Conservation (phyloP, 768 basidiomycete genomes). For the Russula sp. region DNA sequence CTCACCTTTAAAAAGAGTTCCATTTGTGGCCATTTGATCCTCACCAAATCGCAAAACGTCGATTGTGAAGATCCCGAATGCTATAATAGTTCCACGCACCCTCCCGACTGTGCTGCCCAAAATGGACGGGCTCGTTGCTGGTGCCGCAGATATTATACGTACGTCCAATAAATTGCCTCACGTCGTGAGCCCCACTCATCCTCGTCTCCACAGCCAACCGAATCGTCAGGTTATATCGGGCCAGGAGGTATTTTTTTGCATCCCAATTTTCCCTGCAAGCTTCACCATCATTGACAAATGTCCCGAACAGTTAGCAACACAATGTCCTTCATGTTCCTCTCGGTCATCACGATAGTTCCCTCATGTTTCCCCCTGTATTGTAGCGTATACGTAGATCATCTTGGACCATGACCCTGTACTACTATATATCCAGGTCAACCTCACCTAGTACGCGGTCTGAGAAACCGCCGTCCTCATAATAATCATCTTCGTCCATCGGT, state of each 20-base stretch:
- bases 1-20: conserved; percentile 51
- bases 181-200: background rate
- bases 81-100: conserved; percentile 49
- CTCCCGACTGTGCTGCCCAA: conserved; percentile 42
- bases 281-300: background rate
- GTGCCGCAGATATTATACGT: conserved; percentile 61
- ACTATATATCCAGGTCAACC: conserved; percentile 43
- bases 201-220: conserved; percentile 45
- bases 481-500: conserved; percentile 35
- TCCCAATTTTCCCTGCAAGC: background rate
- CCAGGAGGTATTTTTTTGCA: conserved; percentile 46
- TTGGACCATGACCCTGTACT: conserved; percentile 22
- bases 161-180: conserved; percentile 26
- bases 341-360: background rate
- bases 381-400: conserved; percentile 11
- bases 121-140: conserved; percentile 28
- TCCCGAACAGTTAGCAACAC: conserved; percentile 1
- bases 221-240: conserved; percentile 44
- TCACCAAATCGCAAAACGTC: conserved; percentile 42
- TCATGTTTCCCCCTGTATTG: conserved; percentile 1
- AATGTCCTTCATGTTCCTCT: conserved; percentile 17
- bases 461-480: conserved; percentile 56
- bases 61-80: conserved; percentile 55
- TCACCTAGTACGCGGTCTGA: conserved; percentile 54
- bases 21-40: conserved; percentile 56